A percentile compares a stretch with the other conserved stretches of the same genome.
Conservation (phyloP, 805 yeast species). For the Yamadazyma sp. region DNA sequence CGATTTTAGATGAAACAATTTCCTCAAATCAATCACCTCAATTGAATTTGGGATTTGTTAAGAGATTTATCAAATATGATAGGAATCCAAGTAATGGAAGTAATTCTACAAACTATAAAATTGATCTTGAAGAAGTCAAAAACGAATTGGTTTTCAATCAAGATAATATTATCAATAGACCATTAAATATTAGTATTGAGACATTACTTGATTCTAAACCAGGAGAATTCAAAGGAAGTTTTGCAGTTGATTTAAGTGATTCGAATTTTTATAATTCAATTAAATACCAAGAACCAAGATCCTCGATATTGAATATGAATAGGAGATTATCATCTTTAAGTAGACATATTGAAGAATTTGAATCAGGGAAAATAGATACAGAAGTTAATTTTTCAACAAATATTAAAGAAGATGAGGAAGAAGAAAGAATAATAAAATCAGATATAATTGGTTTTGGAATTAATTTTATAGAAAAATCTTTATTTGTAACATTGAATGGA, state of each 20-base stretch:
- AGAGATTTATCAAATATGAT: constrained; percentile 24
- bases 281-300: constrained; percentile 28
- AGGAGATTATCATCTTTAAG: constrained; percentile 32
- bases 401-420: constrained; percentile 8
- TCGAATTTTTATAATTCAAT: constrained; percentile 37
- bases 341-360: constrained; percentile 26
- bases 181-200: constrained; percentile 18
- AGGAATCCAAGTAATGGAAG: constrained; percentile 4
- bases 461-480: constrained; percentile 57
- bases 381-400: constrained; percentile 33
- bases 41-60: constrained; percentile 34
- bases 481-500: constrained; percentile 84
- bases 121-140: constrained; percentile 31
- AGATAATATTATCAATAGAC: constrained; percentile 12
- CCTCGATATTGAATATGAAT: constrained; percentile 32
- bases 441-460: constrained; percentile 86
- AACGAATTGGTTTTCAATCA: constrained; percentile 23
- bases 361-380: constrained; percentile 32
- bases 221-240: constrained; percentile 40
- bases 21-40: constrained; percentile 30
- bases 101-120: constrained; percentile 6
- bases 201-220: constrained; percentile 30
- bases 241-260: constrained; percentile 40
- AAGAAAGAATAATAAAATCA: constrained; percentile 15
- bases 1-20: constrained; percentile 31